A percentile compares a stretch with the other conserved stretches of the same genome.
These are phyloP conservation scores for Fusarium nisikadoi DNA, from an alignment of 2,329 filamentous ascomycete genomes.

Conservation along the genomic window DNA sequence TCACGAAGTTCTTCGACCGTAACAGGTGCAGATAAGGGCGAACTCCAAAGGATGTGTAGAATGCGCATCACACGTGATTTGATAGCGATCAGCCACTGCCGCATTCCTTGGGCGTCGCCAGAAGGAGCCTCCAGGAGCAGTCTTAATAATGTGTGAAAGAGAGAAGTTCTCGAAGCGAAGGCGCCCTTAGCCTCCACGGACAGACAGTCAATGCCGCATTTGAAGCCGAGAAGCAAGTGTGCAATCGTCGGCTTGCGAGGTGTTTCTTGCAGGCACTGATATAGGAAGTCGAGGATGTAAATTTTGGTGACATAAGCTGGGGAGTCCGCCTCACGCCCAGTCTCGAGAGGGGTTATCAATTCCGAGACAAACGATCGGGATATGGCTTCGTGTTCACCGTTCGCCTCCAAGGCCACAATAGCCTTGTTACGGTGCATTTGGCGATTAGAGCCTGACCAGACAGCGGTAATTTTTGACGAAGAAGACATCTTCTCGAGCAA, in stretches of 20 bases:
- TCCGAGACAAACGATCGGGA: conserved; percentile 76
- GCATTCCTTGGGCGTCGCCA: conserved; percentile 68
- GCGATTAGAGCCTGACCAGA: conserved; percentile 69
- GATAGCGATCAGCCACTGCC: conserved; percentile 75
- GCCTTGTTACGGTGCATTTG: conserved; percentile 81
- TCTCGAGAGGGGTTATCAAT: conserved; percentile 75
- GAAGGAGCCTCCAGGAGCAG: conserved; percentile 77
- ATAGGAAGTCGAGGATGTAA: conserved; percentile 86
- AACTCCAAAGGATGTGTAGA: conserved; percentile 84
- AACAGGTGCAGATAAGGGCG: conserved; percentile 78
- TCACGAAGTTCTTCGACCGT: conserved; percentile 83
- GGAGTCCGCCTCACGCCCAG: conserved; percentile 75
- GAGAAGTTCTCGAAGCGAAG: conserved; percentile 76
- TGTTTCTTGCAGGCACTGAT: conserved; percentile 79
- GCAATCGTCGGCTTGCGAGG: conserved; percentile 86
- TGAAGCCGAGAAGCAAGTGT: conserved; percentile 89
- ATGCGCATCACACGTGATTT: conserved; percentile 78
- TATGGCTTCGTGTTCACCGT: conserved; percentile 83
- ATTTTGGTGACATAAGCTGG: conserved; percentile 84
- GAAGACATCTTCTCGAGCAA: conserved; percentile 88
- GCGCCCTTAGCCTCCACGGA: conserved; percentile 74
- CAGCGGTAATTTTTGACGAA: conserved; percentile 81
- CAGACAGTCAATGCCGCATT: conserved; percentile 76
- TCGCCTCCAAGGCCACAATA: conserved; percentile 86
- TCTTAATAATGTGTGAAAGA: conserved; percentile 84